phyloP scores from a whole-genome alignment of 2,329 filamentous ascomycete species.

The Neofusicoccum umdonicola region DNA sequence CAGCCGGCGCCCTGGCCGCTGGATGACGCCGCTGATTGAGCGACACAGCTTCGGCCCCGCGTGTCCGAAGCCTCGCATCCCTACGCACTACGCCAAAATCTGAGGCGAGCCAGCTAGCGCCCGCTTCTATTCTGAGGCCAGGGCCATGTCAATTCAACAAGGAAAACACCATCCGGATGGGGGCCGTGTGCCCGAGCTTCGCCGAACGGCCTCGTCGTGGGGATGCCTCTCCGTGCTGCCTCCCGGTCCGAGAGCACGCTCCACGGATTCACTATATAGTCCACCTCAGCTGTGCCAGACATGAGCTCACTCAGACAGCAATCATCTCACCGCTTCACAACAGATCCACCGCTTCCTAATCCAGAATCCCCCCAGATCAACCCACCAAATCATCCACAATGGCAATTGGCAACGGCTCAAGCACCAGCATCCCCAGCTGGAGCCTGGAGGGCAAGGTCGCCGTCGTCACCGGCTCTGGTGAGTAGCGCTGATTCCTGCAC shows the following conservation, averaged over 20 bases:
- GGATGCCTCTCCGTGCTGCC: neutral
- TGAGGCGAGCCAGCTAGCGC: conserved; percentile 2
- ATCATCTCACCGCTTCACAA: neutral
- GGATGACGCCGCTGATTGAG: neutral
- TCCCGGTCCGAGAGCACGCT: neutral
- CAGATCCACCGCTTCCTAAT: neutral
- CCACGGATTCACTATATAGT: conserved; percentile 5
- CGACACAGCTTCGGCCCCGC: conserved; percentile 15
- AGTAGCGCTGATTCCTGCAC: conserved; percentile 19
- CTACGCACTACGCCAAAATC: conserved; percentile 2
- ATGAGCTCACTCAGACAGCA: neutral
- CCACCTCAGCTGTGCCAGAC: neutral
- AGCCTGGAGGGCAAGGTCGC: conserved; percentile 55
- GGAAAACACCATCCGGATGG: conserved; percentile 14
- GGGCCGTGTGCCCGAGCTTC: neutral
- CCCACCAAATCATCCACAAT: conserved; percentile 31
- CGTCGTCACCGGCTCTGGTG: conserved; percentile 53
- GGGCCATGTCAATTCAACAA: neutral
- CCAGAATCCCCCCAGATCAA: neutral
- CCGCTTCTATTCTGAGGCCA: conserved; percentile 1
- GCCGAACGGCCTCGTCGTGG: neutral
- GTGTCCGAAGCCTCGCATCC: conserved; percentile 13
- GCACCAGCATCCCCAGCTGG: conserved; percentile 44
- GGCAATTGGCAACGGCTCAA: conserved; percentile 28
- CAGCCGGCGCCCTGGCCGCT: neutral